Evolutionary conservation across 352 stramenopile genomes (phyloP), one percentile per base, ranked within the genome.

Genomic region (Globisporangium emineosum): DNA sequence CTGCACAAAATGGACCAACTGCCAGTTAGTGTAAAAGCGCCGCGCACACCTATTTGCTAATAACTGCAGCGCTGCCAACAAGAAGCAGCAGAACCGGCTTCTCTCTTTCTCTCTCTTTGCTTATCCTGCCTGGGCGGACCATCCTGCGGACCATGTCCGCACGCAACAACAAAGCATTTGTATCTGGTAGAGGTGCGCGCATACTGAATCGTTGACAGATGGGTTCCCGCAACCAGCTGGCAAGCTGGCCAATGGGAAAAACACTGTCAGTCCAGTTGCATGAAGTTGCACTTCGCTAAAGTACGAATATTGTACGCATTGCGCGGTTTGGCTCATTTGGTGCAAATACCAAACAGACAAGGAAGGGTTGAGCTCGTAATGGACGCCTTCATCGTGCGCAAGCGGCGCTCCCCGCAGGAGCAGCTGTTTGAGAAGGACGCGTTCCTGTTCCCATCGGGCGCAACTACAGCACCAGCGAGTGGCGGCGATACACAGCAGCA

Each of bases 301-400:
- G 30, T 59, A 29, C 49, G 32, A 65, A 13, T 42, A 23, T 47
- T 23, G 6, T 45, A 21, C 40, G 19, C 17, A n/a, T 1, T 45
- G 23, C 29, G 13, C 15, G 13, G 23, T 23, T 47, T 9, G n/a
- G 23, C 13, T 9, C 54, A 35, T 50, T 43, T 49, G 23, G n/a
- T 23, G 7, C 33, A 37, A 49, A 21, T 19, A 6, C 21, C 17
- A 56, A 29, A 37, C 32, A 37, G 32, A 37, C 43, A 12, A n/a
- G n/a, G n/a, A n/a, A n/a, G n/a, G n/a, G n/a, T n/a, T n/a, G n/a
- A n/a, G n/a, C n/a, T 32, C 29, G 47, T 12, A 35, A 91, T 91
- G 82, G 80, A 91, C 64, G 80, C 78, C 10, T 91, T 89, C 64
- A 50, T 89, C 2, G 67, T 75, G 60, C 80, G 76, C 21, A 70